Evolutionary conservation across 2,329 filamentous ascomycete species (phyloP).

Genomic region (Harringtonia lauricola): DNA sequence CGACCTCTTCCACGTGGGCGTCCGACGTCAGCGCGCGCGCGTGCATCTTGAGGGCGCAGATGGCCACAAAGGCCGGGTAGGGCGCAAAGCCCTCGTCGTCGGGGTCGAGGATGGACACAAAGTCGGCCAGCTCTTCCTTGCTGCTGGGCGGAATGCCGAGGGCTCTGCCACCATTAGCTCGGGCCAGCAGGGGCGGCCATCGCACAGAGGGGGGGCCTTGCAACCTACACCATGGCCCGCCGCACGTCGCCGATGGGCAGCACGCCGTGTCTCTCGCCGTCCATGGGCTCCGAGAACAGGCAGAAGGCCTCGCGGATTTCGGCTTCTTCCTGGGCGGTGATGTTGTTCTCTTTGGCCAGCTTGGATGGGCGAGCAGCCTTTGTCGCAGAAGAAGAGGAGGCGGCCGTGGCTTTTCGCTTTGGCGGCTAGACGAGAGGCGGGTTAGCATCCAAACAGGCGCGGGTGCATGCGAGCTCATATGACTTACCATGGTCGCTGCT

Average conservation of each 20-base stretch:
- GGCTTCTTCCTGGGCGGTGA: constrained; percentile 71
- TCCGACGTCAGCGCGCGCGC: constrained; percentile 40
- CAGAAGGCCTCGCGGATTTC: constrained; percentile 87
- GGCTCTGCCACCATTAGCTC: no score
- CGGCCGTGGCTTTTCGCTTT: constrained; percentile 35
- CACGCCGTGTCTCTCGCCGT: constrained; percentile 62
- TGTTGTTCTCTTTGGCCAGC: constrained; percentile 83
- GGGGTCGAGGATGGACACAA: constrained; percentile 73
- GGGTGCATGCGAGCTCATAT: no score
- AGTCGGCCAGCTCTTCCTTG: constrained; percentile 59
- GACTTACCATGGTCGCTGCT: not conserved
- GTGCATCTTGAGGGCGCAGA: constrained; percentile 79
- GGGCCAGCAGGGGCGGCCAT: no score
- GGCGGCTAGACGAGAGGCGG: constrained; percentile 30
- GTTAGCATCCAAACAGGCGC: not conserved
- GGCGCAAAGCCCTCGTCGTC: constrained; percentile 65
- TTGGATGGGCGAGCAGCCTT: constrained; percentile 58
- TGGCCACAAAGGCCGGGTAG: constrained; percentile 74
- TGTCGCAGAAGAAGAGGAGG: constrained; percentile 17
- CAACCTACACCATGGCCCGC: constrained; percentile 58
- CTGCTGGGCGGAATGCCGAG: constrained; percentile 60
- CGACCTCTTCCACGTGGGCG: constrained; percentile 55
- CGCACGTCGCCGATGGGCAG: constrained; percentile 58
- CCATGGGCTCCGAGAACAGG: constrained; percentile 63
- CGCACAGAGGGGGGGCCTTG: not conserved